These are phyloP conservation scores for Pterocarpus santalinus DNA, from an alignment of 306 rosid species.

Conservation along the genomic window DNA sequence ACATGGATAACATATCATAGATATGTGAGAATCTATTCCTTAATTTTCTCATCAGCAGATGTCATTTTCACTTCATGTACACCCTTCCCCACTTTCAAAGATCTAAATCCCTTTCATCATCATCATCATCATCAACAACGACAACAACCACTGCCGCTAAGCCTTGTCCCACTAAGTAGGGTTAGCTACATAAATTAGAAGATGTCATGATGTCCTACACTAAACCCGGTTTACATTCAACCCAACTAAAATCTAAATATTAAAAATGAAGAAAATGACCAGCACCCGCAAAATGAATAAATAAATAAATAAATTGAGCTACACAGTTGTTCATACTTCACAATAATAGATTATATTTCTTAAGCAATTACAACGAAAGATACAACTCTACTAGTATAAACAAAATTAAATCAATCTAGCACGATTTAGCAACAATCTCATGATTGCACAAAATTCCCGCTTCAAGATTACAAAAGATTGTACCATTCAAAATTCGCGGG, in stretches of 20 bases:
- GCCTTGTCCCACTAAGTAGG: not conserved
- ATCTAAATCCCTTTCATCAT: no score
- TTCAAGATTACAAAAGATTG: not conserved
- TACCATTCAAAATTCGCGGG: not conserved
- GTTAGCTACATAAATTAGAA: no score
- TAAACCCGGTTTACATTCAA: not conserved
- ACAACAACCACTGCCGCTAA: not conserved
- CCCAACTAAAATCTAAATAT: not conserved
- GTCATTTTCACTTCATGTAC: not conserved
- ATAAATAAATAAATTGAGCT: not conserved
- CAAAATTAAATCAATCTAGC: not conserved
- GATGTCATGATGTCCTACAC: no score
- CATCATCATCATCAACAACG: no score
- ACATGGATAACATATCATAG: constrained; percentile 5
- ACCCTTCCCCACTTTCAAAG: not conserved
- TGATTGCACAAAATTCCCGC: not conserved
- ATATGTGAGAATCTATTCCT: not conserved
- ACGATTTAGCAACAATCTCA: not conserved
- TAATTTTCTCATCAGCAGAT: not conserved
- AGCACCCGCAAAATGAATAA: not conserved
- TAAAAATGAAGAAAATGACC: not conserved
- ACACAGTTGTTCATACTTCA: not conserved
- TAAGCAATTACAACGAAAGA: not conserved
- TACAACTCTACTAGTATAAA: not conserved
- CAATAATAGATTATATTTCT: not conserved